These are phyloP conservation scores for Phylloporus scabripes DNA, from an alignment of 768 basidiomycete genomes.

Conservation along the genomic window DNA sequence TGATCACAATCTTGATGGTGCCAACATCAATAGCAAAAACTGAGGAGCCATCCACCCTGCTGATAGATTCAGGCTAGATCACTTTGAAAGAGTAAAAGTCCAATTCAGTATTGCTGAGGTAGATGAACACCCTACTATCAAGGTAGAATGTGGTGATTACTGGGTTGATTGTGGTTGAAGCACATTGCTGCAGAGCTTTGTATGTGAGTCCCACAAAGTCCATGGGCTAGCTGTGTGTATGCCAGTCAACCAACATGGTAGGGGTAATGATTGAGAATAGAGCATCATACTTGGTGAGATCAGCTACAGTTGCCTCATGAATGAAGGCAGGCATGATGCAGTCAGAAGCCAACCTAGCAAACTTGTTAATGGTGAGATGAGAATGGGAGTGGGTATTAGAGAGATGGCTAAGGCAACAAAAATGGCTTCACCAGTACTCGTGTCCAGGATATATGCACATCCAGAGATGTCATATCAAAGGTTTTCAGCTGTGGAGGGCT, in stretches of 20 bases:
- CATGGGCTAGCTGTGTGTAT: background rate
- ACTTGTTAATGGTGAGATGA: too few relatives aligned
- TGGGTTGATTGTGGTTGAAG: background rate
- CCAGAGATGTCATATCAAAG: too few relatives aligned
- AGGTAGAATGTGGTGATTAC: constrained; percentile 1
- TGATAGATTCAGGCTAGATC: constrained; percentile 7
- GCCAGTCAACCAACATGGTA: background rate
- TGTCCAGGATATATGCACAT: too few relatives aligned
- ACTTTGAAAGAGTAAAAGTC: constrained; percentile 13
- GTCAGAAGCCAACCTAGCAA: too few relatives aligned
- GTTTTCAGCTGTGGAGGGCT: too few relatives aligned
- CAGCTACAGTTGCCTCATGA: background rate
- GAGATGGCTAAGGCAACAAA: too few relatives aligned
- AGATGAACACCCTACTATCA: constrained; percentile 7
- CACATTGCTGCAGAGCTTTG: background rate
- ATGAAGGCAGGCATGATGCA: background rate
- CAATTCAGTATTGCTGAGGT: constrained; percentile 9
- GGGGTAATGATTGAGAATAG: too few relatives aligned
- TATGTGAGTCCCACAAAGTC: background rate
- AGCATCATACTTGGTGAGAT: background rate
- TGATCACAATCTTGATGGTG: constrained; percentile 1
- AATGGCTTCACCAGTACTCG: too few relatives aligned
- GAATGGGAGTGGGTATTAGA: too few relatives aligned
- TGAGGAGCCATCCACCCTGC: constrained; percentile 12
- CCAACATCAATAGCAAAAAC: constrained; percentile 17